phyloP scores from a whole-genome alignment of 768 basidiomycete species.

The Botryobasidium botryosum region DNA sequence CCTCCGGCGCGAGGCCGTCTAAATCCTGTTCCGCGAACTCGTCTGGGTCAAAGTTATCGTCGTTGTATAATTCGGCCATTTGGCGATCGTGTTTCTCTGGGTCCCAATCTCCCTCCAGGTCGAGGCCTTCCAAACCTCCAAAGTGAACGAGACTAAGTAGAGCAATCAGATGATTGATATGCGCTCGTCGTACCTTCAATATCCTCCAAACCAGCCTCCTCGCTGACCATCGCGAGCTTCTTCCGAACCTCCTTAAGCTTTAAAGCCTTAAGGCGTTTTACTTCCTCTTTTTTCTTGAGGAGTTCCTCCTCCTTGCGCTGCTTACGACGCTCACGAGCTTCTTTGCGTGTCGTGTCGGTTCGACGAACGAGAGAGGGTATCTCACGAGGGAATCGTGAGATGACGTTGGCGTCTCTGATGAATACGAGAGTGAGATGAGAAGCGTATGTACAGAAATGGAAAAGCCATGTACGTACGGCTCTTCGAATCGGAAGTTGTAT shows the following conservation, averaged over 20 bases:
- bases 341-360: slow-evolving; percentile 62
- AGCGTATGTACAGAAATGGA: not conserved
- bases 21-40: slow-evolving; percentile 10
- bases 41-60: slow-evolving; percentile 25
- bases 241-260: slow-evolving; percentile 66
- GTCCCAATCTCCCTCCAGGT: slow-evolving; percentile 90
- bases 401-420: slow-evolving; percentile 42
- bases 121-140: slow-evolving; percentile 47
- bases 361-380: slow-evolving; percentile 37
- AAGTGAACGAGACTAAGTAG: not conserved
- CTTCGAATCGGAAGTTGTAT: slow-evolving; percentile 97
- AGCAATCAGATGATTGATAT: not conserved
- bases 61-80: slow-evolving; percentile 59
- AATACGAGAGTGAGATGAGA: slow-evolving; percentile 10
- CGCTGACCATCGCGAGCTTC: slow-evolving; percentile 55
- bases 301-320: slow-evolving; percentile 67
- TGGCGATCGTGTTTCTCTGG: slow-evolving; percentile 67
- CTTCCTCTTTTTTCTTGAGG: slow-evolving; percentile 57
- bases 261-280: slow-evolving; percentile 63
- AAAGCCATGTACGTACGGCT: slow-evolving; percentile 46
- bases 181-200: slow-evolving; percentile 13
- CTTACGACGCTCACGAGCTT: slow-evolving; percentile 63
- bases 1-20: slow-evolving; percentile 34
- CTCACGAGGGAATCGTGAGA: slow-evolving; percentile 62
- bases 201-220: slow-evolving; percentile 41